Evolutionary conservation across 2,329 filamentous ascomycete species (phyloP), one percentile per base, ranked within the genome.

Genomic region (Trichoderma citrinoviride): DNA sequence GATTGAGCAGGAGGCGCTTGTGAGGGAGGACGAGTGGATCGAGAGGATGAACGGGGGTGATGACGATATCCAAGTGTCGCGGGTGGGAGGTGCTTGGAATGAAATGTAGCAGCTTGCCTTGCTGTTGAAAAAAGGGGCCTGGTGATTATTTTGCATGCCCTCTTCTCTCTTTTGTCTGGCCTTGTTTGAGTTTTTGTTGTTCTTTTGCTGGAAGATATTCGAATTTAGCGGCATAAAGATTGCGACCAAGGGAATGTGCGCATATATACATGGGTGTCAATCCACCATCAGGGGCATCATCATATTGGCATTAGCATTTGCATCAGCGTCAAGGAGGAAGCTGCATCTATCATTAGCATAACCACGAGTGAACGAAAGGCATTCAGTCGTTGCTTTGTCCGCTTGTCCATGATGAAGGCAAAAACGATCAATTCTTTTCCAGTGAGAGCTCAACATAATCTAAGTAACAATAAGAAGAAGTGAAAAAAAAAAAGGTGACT

Each of bases 1-100:
- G 70, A 83, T 90, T 64, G 86, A 89, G 75, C 77, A 76, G 53
- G 85, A 86, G 69, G 83, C 85, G 5, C 74, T 86, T 60, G 76
- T 75, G 53, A 78, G 81, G 50, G 88, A 90, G 74, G 80, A 81
- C 64, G 79, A 78, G 47, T 89, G 87, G 85, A 83, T 90, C 49
- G 79, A 79, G 73, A 76, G 71, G 65, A 82, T 85, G 77, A 86
- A 83, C 70, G 72, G 79, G 54, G 76, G 77, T 23, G 78, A 77
- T 17, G 75, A 77, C 63, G 70, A 75, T 54, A 17, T 63, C 64
- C 70, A 75, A 69, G 72, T 71, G 66, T 76, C 73, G 21, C 71
- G 75, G 65, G 80, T 80, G 14, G 81, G 81, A 44, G 82, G 82
- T 29, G 76, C 83, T 17, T 85, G 82, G 82, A 76, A 82, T 68